Evolutionary conservation across 2,329 filamentous ascomycete species (phyloP).

Genomic region (Cadophora sp.): DNA sequence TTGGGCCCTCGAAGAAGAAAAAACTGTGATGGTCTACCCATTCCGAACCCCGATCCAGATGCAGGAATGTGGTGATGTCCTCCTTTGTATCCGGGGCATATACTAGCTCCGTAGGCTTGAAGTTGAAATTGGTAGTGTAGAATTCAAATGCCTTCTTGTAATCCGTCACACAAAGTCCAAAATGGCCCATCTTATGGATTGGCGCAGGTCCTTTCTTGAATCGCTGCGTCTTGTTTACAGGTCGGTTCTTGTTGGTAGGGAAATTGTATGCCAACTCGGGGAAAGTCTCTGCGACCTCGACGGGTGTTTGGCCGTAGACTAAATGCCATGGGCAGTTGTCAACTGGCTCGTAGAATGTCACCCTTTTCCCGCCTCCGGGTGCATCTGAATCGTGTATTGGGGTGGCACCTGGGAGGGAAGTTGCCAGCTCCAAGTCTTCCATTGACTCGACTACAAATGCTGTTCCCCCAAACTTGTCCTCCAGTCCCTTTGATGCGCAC

Average conservation of each 20-base stretch:
- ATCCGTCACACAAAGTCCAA: constrained; percentile 60
- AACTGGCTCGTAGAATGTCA: constrained; percentile 58
- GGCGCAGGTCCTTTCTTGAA: constrained; percentile 57
- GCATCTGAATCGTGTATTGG: constrained; percentile 58
- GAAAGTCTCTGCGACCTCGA: constrained; percentile 48
- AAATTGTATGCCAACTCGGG: constrained; percentile 55
- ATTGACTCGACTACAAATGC: constrained; percentile 63
- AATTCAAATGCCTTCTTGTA: constrained; percentile 58
- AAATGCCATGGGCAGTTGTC: constrained; percentile 65
- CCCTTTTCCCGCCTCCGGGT: constrained; percentile 59
- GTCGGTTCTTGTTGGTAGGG: constrained; percentile 56
- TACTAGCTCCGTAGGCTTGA: constrained; percentile 54
- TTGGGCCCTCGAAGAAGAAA: constrained; percentile 52
- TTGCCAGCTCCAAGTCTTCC: constrained; percentile 60
- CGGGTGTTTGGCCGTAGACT: constrained; percentile 58
- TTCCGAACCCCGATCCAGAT: constrained; percentile 58
- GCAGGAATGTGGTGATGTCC: constrained; percentile 57
- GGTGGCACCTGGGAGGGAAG: constrained; percentile 55
- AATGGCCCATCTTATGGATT: constrained; percentile 62
- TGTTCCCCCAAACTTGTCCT: constrained; percentile 61
- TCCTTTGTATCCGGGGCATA: constrained; percentile 34
- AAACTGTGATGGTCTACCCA: constrained; percentile 63
- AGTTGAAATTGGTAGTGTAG: constrained; percentile 58
- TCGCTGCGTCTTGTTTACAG: constrained; percentile 57
- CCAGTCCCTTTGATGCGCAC: constrained; percentile 56